phyloP scores from a whole-genome alignment of 176 grass and related monocot species.

The Aegilops umbellulata region DNA sequence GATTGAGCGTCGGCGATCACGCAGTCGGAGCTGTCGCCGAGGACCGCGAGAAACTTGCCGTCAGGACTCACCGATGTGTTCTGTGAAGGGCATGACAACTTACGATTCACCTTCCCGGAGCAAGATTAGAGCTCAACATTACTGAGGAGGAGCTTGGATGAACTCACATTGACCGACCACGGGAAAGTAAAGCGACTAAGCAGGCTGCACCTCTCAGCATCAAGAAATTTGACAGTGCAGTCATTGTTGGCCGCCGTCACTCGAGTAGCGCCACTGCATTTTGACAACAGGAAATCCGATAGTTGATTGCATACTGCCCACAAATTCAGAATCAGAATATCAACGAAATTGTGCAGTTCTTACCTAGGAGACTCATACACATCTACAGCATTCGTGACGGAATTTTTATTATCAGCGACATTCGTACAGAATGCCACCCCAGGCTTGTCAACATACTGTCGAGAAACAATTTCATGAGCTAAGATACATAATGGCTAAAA shows the following conservation, averaged over 20 bases:
- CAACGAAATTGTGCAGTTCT: constrained; percentile 3
- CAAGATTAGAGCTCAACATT: neutral
- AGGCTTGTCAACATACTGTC: constrained; percentile 54
- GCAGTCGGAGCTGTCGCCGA: constrained; percentile 68
- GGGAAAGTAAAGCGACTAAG: constrained; percentile 37
- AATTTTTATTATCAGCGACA: constrained; percentile 43
- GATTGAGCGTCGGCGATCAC: constrained; percentile 63
- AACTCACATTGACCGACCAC: constrained; percentile 77
- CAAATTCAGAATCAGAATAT: neutral
- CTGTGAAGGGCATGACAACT: constrained; percentile 9
- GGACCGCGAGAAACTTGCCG: constrained; percentile 63
- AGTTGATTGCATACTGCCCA: neutral
- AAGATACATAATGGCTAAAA: neutral
- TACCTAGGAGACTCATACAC: constrained; percentile 54
- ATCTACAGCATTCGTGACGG: constrained; percentile 73
- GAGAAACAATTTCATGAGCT: neutral
- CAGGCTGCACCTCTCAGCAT: constrained; percentile 36
- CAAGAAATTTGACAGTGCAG: constrained; percentile 44
- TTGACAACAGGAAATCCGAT: neutral
- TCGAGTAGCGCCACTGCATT: constrained; percentile 47
- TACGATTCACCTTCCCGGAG: neutral
- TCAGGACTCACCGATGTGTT: constrained; percentile 57
- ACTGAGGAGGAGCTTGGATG: neutral
- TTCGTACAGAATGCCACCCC: constrained; percentile 64
- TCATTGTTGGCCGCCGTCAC: constrained; percentile 65